Percentiles rank a stretch among this genome's conserved stretches.
Conservation (phyloP, 805 yeast genomes). For the Wickerhamomyces hampshirensis region DNA sequence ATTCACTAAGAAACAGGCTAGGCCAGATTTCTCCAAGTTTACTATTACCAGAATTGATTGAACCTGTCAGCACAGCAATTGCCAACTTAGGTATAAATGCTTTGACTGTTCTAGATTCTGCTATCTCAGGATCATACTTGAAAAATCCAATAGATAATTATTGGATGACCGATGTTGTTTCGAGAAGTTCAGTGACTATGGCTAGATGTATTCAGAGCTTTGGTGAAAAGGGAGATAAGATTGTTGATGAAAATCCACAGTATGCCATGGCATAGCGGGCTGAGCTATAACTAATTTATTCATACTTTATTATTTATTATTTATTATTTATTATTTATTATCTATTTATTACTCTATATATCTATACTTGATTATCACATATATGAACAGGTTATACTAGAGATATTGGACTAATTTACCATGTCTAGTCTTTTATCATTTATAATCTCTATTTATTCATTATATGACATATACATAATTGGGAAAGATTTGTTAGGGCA, state of each 20-base stretch:
- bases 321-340: slow-evolving; percentile 3
- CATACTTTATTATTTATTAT: slow-evolving; percentile 12
- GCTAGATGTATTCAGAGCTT: slow-evolving; percentile 76
- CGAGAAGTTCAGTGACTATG: slow-evolving; percentile 87
- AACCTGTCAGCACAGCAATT: slow-evolving; percentile 56
- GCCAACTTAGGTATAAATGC: slow-evolving; percentile 53
- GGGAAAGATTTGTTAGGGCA: no score
- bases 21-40: slow-evolving; percentile 79
- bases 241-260: slow-evolving; percentile 37
- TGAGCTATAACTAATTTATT: neutral
- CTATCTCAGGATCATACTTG: slow-evolving; percentile 43
- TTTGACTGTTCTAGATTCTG: slow-evolving; percentile 31
- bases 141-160: slow-evolving; percentile 75
- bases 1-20: slow-evolving; percentile 63
- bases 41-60: slow-evolving; percentile 68
- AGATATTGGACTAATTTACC: no score
- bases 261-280: slow-evolving; percentile 22
- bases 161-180: slow-evolving; percentile 83
- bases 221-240: slow-evolving; percentile 61
- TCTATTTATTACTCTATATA: slow-evolving; percentile 1
- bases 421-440: no score
- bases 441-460: no score
- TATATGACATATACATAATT: no score
- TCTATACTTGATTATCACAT: neutral
- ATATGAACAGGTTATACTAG: no score